These are phyloP conservation scores for Penicillium janthinellum DNA, from an alignment of 2,329 filamentous ascomycete genomes.

Conservation along the genomic window DNA sequence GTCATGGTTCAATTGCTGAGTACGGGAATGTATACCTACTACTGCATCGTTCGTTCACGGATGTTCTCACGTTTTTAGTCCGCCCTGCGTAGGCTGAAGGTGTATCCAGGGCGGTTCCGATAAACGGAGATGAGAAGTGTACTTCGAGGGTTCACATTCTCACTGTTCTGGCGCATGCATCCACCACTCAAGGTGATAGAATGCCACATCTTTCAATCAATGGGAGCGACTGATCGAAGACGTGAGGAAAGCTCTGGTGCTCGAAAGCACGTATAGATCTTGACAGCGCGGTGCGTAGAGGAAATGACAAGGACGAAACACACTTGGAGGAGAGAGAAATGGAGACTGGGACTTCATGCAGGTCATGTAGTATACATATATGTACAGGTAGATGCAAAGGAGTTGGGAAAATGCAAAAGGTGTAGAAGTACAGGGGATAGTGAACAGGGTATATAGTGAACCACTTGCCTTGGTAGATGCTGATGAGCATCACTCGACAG, in stretches of 20 bases:
- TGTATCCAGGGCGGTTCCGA: constrained; percentile 54
- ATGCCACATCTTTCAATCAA: constrained; percentile 56
- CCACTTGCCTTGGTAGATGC: constrained; percentile 5
- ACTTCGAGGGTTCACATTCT: constrained; percentile 35
- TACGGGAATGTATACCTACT: no score
- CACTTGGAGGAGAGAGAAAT: constrained; percentile 9
- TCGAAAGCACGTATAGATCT: constrained; percentile 45
- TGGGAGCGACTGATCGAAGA: constrained; percentile 49
- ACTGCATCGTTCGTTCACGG: no score
- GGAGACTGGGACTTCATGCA: constrained; percentile 23
- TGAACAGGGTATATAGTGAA: constrained; percentile 12
- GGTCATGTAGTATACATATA: constrained; percentile 27
- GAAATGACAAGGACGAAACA: constrained; percentile 4
- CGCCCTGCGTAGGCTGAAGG: constrained; percentile 53
- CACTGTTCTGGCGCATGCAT: constrained; percentile 53
- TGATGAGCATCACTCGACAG: neutral
- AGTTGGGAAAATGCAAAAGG: constrained; percentile 4
- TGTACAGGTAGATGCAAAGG: constrained; percentile 25
- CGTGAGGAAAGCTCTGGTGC: constrained; percentile 54
- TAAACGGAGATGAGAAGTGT: constrained; percentile 49
- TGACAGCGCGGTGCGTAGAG: constrained; percentile 20
- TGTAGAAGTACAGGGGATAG: constrained; percentile 23
- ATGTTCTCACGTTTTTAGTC: constrained; percentile 62
- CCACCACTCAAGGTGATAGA: constrained; percentile 16
- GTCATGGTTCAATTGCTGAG: no score